Conservation (phyloP, 177 flowering plant species). For the Vitis hybrid region DNA sequence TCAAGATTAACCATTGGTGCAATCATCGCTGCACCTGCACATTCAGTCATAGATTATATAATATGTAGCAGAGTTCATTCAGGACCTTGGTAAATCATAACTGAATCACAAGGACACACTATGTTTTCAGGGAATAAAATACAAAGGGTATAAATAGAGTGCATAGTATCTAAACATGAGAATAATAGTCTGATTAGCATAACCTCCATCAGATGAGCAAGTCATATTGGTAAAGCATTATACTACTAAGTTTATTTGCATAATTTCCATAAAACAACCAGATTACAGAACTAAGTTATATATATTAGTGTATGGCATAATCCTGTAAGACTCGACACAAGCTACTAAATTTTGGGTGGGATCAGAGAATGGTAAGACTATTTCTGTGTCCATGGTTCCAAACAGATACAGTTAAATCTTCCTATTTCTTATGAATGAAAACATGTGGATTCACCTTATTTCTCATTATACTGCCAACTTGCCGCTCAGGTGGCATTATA, state of each 20-base stretch:
- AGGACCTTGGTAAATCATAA: background rate
- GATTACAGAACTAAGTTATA: too few relatives aligned
- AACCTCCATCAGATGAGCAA: background rate
- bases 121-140: background rate
- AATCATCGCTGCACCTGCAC: constrained; percentile 88
- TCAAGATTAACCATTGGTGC: constrained; percentile 90
- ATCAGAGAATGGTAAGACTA: too few relatives aligned
- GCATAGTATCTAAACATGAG: background rate
- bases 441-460: too few relatives aligned
- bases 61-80: constrained; percentile 1
- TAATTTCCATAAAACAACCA: background rate
- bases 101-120: background rate
- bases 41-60: background rate
- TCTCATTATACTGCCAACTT: too few relatives aligned
- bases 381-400: too few relatives aligned
- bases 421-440: too few relatives aligned
- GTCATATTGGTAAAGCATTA: background rate
- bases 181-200: background rate
- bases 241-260: background rate
- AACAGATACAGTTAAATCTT: too few relatives aligned
- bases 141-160: background rate
- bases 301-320: too few relatives aligned
- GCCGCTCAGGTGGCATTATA: too few relatives aligned
- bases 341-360: too few relatives aligned
- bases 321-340: too few relatives aligned